These are phyloP conservation scores for Cymbidium sinense DNA, from an alignment of 106 monocot species.

Conservation along the genomic window DNA sequence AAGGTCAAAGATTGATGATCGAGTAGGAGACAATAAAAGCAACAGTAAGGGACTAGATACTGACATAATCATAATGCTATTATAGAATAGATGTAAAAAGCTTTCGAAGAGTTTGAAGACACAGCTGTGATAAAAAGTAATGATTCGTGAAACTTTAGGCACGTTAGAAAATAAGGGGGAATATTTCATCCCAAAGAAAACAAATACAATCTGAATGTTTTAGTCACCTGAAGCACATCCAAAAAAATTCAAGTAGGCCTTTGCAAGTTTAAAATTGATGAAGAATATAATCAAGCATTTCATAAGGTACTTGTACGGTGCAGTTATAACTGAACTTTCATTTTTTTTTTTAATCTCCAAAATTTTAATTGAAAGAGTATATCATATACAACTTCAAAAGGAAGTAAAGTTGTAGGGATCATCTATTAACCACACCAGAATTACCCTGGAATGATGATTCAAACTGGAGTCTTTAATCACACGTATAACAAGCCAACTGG, in stretches of 20 bases:
- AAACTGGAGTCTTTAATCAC: not conserved
- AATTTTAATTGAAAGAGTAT: too few species aligned
- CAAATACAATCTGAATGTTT: not conserved
- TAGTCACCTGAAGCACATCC: not conserved
- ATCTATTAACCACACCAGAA: too few species aligned
- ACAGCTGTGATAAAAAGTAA: not conserved
- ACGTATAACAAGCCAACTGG: not conserved
- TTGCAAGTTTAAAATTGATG: not conserved
- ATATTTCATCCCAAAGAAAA: not conserved
- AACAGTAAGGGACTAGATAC: not conserved
- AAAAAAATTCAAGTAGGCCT: not conserved
- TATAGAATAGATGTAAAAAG: not conserved
- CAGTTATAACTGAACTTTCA: not conserved
- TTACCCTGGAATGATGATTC: too few species aligned
- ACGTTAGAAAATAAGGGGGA: not conserved
- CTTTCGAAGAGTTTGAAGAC: not conserved
- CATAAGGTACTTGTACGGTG: not conserved
- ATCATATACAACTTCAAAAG: too few species aligned
- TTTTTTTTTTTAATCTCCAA: not conserved
- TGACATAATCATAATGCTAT: not conserved
- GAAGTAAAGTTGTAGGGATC: too few species aligned
- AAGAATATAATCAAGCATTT: not conserved
- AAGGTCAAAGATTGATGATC: not conserved
- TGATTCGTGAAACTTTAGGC: not conserved
- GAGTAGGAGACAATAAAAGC: not conserved